These are phyloP conservation scores for Xylaria digitata DNA, from an alignment of 2,329 filamentous ascomycete species.

Conservation along the genomic window DNA sequence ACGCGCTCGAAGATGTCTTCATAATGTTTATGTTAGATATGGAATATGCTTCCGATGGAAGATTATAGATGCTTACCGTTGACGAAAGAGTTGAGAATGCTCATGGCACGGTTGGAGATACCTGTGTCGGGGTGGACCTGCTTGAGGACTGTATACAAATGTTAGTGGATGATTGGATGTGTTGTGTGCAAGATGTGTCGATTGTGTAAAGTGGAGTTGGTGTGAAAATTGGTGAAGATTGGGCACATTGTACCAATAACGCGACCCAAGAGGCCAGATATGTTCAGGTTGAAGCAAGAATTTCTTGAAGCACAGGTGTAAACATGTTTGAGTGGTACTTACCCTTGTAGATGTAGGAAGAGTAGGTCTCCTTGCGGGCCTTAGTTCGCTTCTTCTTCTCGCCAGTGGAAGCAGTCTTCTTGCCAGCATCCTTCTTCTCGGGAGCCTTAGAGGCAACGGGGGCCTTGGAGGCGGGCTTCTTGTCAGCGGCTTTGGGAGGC, in stretches of 20 bases:
- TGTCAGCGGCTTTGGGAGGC: constrained; percentile 97
- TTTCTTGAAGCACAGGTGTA: neutral
- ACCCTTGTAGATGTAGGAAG: constrained; percentile 99
- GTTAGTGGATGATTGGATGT: constrained; percentile 47
- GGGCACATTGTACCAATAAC: neutral
- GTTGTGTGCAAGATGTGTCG: neutral
- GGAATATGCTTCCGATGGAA: neutral
- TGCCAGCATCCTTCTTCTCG: constrained; percentile 99
- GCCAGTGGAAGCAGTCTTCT: constrained; percentile 96
- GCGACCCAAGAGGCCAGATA: constrained; percentile 3
- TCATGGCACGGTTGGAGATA: constrained; percentile 99
- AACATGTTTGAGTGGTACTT: constrained; percentile 50
- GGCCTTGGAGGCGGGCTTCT: constrained; percentile 99
- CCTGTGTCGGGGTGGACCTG: constrained; percentile 99
- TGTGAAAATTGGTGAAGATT: neutral
- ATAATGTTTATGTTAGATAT: constrained; percentile 1
- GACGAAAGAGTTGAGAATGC: constrained; percentile 99
- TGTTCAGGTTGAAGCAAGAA: neutral
- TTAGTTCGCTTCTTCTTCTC: constrained; percentile 99
- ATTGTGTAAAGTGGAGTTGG: neutral
- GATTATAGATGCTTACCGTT: constrained; percentile 74
- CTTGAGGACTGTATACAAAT: constrained; percentile 77
- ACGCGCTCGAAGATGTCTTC: constrained; percentile 99
- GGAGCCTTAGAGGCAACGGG: constrained; percentile 76
- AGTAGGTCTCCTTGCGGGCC: constrained; percentile 99